Percentiles rank a stretch among this genome's conserved stretches.
Evolutionary conservation across 2,329 filamentous ascomycete species (phyloP).

Genomic region (Ceratocystiopsis sp.): DNA sequence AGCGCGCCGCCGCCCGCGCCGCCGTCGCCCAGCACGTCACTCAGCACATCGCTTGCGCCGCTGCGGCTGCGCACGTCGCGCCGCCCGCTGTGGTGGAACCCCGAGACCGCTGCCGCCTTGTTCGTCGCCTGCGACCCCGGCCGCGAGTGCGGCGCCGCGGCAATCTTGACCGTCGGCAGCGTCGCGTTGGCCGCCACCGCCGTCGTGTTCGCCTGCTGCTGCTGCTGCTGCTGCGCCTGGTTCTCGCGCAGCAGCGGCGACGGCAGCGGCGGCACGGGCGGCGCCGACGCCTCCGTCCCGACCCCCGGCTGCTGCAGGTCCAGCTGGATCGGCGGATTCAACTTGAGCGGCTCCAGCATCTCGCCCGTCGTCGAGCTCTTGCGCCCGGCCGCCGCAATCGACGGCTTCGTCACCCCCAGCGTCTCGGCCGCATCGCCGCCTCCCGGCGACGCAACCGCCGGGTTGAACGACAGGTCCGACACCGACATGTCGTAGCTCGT

Average conservation of each 20-base stretch:
- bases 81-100: conserved; percentile 11
- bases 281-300: conserved; percentile 26
- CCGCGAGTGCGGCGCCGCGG: background rate
- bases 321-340: background rate
- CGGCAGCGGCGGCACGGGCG: conserved; percentile 41
- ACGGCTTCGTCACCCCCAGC: no score
- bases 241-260: conserved; percentile 11
- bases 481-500: conserved; percentile 51
- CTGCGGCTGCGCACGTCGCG: conserved; percentile 26
- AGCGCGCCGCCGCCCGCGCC: conserved; percentile 17
- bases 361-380: conserved; percentile 2
- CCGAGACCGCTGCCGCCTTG: background rate
- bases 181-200: background rate
- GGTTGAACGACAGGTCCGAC: conserved; percentile 50
- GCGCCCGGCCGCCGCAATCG: background rate
- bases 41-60: conserved; percentile 17
- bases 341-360: background rate
- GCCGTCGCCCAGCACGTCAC: conserved; percentile 16
- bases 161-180: background rate
- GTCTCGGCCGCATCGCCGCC: background rate
- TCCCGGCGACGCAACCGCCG: conserved; percentile 6
- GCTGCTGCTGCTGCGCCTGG: conserved; percentile 4
- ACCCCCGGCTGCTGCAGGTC: background rate
- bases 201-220: background rate
- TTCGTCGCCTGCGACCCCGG: conserved; percentile 2